These are phyloP conservation scores for Rutidosis leptorrhynchoides DNA, from an alignment of 129 eudicot species.

Conservation along the genomic window DNA sequence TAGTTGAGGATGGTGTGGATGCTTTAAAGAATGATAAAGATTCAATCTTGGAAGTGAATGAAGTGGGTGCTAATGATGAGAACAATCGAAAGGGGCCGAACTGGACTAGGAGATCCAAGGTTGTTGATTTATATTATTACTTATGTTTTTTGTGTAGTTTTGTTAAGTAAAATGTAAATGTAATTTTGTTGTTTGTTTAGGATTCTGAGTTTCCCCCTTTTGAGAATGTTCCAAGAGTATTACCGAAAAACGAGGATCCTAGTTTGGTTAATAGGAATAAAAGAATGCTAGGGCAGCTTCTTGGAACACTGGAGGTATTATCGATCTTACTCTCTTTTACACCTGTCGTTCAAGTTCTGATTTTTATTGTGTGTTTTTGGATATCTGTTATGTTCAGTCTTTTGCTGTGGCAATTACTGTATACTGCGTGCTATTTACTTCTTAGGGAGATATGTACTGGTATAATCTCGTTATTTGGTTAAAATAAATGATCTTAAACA, in stretches of 20 bases:
- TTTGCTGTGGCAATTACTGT: background rate
- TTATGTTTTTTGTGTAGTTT: background rate
- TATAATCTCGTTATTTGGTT: background rate
- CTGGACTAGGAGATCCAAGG: constrained; percentile 66
- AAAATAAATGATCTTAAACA: background rate
- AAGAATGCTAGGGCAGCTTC: constrained; percentile 91
- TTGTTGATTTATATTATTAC: constrained; percentile 18
- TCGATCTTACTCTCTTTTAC: constrained; percentile 12
- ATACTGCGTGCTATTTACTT: background rate
- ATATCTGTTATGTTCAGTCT: constrained; percentile 6
- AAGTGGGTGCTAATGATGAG: constrained; percentile 30
- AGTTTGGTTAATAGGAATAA: constrained; percentile 80
- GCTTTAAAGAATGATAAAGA: constrained; percentile 41
- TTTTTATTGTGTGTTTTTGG: background rate
- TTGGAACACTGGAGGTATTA: constrained; percentile 88
- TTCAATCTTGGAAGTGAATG: constrained; percentile 29
- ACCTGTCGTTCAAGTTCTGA: background rate
- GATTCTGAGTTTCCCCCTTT: constrained; percentile 64
- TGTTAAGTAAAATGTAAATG: background rate
- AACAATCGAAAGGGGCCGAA: constrained; percentile 34
- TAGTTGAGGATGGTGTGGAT: constrained; percentile 48
- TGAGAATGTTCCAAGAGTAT: constrained; percentile 73
- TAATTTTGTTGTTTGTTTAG: constrained; percentile 30
- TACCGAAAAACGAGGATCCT: constrained; percentile 89
- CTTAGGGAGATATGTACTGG: background rate